Conservation (phyloP, 2,329 filamentous ascomycete genomes). For the Penicillium sp. region DNA sequence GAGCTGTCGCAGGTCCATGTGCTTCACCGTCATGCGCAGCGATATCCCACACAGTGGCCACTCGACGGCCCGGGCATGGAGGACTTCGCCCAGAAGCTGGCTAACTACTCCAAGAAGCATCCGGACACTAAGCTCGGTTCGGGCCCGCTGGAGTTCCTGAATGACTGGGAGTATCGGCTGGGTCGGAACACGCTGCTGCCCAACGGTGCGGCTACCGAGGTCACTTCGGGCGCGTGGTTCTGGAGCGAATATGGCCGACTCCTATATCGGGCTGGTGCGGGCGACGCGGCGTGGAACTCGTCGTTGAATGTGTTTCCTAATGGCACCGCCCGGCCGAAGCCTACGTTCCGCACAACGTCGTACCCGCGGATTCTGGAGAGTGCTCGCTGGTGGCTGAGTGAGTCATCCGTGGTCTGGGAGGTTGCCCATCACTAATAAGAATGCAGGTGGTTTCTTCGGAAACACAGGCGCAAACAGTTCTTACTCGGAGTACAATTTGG, state of each 20-base stretch:
- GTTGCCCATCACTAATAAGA: background rate
- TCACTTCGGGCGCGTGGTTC: slow-evolving; percentile 49
- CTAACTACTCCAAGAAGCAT: slow-evolving; percentile 45
- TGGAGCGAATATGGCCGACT: slow-evolving; percentile 56
- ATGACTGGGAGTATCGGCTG: slow-evolving; percentile 51
- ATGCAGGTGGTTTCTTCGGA: slow-evolving; percentile 31
- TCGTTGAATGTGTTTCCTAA: slow-evolving; percentile 41
- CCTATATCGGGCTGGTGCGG: slow-evolving; percentile 50
- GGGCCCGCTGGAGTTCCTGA: slow-evolving; percentile 53
- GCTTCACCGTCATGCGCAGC: slow-evolving; percentile 55
- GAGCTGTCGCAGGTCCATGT: slow-evolving; percentile 55
- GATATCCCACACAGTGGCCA: slow-evolving; percentile 48
- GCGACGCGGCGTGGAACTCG: slow-evolving; percentile 49
- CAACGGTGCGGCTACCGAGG: slow-evolving; percentile 51
- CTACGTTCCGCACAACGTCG: slow-evolving; percentile 53
- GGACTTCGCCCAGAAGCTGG: slow-evolving; percentile 49
- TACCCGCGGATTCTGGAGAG: slow-evolving; percentile 57
- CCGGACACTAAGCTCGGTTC: slow-evolving; percentile 35
- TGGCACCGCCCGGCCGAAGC: slow-evolving; percentile 48
- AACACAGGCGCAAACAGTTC: slow-evolving; percentile 26
- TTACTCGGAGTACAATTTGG: slow-evolving; percentile 36
- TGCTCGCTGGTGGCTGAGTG: slow-evolving; percentile 45
- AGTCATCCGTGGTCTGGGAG: slow-evolving; percentile 19
- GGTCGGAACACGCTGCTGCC: slow-evolving; percentile 48
- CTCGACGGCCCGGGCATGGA: slow-evolving; percentile 52